Conservation (phyloP, 2,329 filamentous ascomycete species). For the Tolypocladium pustulatum region DNA sequence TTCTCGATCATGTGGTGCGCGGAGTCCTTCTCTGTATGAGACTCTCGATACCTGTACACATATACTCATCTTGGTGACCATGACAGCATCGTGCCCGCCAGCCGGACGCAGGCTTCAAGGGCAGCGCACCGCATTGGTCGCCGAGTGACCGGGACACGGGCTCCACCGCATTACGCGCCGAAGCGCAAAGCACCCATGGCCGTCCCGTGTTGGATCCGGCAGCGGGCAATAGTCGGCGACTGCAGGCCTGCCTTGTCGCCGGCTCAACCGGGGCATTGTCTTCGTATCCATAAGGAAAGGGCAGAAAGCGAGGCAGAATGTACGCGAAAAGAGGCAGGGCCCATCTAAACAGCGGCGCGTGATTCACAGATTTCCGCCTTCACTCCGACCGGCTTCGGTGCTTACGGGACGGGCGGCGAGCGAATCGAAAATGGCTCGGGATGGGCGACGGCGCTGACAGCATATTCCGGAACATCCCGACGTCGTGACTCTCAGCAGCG, state of each 20-base stretch:
- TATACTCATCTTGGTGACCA: too few species aligned
- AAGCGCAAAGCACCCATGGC: background rate
- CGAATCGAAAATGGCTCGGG: background rate
- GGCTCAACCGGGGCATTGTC: background rate
- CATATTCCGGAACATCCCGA: background rate
- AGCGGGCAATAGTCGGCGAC: background rate
- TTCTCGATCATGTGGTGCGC: background rate
- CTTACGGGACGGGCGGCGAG: background rate
- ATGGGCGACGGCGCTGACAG: background rate
- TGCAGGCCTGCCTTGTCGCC: background rate
- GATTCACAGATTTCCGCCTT: background rate
- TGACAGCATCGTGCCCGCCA: background rate
- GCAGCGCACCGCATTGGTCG: background rate
- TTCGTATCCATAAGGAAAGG: background rate
- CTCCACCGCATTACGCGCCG: background rate
- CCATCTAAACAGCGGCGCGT: background rate
- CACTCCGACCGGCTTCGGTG: background rate
- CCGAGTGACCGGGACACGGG: background rate
- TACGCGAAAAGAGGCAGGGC: background rate
- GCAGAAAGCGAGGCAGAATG: background rate
- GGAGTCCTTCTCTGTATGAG: background rate
- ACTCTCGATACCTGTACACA: background rate
- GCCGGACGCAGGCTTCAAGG: background rate
- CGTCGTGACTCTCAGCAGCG: background rate
- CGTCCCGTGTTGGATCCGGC: background rate